Percentiles rank a stretch among this genome's conserved stretches.
Evolutionary conservation across 495 filamentous ascomycete genomes (phyloP).

Genomic region (Talaromyces wortmannii): DNA sequence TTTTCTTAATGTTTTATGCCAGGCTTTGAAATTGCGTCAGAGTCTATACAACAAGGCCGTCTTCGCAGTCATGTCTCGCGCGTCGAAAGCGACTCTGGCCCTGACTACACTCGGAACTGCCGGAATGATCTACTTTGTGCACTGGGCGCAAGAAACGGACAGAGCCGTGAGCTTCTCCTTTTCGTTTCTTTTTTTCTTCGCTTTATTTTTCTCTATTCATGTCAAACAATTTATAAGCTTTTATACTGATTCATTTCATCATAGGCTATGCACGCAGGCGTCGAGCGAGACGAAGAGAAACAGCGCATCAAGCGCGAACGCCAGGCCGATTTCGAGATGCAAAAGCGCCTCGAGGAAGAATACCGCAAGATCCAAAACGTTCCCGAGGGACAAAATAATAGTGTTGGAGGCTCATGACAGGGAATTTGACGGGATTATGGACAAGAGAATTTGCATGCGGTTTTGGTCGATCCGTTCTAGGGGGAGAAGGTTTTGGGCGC

Average conservation of each 20-base stretch:
- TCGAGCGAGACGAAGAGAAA: constrained; percentile 91
- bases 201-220: too few species aligned
- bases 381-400: constrained; percentile 21
- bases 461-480: too few species aligned
- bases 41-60: neutral
- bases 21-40: neutral
- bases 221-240: neutral
- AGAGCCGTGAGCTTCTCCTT: constrained; percentile 55
- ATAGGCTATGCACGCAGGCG: constrained; percentile 93
- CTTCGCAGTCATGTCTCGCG: constrained; percentile 65
- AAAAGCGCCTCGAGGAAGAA: constrained; percentile 76
- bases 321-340: constrained; percentile 89
- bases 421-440: neutral
- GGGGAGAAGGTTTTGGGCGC: too few species aligned
- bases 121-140: constrained; percentile 77
- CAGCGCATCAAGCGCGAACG: constrained; percentile 82
- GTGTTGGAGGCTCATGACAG: constrained; percentile 13
- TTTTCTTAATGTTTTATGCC: neutral
- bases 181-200: neutral
- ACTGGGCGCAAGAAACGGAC: constrained; percentile 80
- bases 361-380: constrained; percentile 82
- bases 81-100: constrained; percentile 78
- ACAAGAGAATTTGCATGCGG: too few species aligned
- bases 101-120: constrained; percentile 69
- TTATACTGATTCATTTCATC: neutral